Evolutionary conservation across 371 early-diverging fungal genomes (phyloP).

Genomic region (Mortierella sp.): DNA sequence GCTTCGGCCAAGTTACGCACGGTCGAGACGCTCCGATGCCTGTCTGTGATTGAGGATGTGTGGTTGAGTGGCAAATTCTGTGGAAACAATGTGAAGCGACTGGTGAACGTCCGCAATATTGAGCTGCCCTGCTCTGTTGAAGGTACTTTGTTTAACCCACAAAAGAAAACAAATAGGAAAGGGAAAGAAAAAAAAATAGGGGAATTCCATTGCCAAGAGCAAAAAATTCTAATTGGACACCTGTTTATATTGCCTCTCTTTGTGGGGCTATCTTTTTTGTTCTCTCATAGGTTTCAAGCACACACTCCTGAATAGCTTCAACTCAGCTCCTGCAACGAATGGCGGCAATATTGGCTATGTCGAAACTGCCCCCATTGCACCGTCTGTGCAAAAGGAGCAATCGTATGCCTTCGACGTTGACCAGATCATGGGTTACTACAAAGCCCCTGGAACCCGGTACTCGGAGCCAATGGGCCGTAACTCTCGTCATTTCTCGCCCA

Average conservation of each 20-base stretch:
- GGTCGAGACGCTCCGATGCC: constrained; percentile 24
- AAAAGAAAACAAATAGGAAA: neutral
- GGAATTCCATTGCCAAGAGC: neutral
- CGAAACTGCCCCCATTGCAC: neutral
- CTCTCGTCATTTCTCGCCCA: constrained; percentile 32
- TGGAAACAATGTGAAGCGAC: constrained; percentile 25
- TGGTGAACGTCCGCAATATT: constrained; percentile 26
- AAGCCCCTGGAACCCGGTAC: constrained; percentile 9
- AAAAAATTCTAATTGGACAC: neutral
- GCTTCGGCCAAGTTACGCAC: constrained; percentile 30
- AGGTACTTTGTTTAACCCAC: constrained; percentile 6
- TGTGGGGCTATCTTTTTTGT: neutral
- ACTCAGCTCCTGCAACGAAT: constrained; percentile 9
- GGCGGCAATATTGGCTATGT: constrained; percentile 8
- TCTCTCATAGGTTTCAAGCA: constrained; percentile 32
- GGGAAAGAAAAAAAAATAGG: neutral
- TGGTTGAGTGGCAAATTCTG: constrained; percentile 34
- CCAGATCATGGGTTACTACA: constrained; percentile 37
- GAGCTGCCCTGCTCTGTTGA: constrained; percentile 32
- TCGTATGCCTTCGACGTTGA: constrained; percentile 31
- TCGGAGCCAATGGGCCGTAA: constrained; percentile 20
- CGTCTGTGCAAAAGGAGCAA: constrained; percentile 19
- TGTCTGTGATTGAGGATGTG: constrained; percentile 22
- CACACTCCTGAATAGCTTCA: constrained; percentile 12
- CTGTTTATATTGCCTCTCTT: neutral